These are phyloP conservation scores for Trichophyton equinum DNA, from an alignment of 2,329 filamentous ascomycete species.

Conservation along the genomic window DNA sequence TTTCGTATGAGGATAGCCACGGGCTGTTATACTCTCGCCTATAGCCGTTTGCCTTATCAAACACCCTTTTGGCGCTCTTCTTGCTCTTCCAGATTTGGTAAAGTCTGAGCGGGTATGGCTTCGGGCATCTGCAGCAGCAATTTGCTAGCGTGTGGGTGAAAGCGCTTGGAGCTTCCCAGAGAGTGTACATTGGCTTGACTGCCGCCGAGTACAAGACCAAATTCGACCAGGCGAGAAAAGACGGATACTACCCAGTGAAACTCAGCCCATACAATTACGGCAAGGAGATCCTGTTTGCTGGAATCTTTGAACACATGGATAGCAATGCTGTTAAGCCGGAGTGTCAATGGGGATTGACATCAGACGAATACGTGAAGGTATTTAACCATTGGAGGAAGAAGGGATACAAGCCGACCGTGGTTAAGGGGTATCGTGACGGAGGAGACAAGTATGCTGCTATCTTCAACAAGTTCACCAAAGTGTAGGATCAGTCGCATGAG, in stretches of 20 bases:
- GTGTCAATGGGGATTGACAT: constrained; percentile 8
- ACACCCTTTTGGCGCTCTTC: too few relatives aligned
- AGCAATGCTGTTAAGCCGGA: neutral
- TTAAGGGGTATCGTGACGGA: neutral
- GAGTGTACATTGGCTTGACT: constrained; percentile 4
- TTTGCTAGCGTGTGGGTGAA: constrained; percentile 10
- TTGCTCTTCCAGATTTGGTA: too few relatives aligned
- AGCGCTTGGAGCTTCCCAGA: neutral
- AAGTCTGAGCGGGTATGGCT: neutral
- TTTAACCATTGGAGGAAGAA: neutral
- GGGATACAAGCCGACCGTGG: neutral
- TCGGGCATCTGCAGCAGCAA: neutral
- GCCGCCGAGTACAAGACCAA: constrained; percentile 5
- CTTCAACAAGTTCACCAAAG: neutral
- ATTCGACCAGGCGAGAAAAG: constrained; percentile 5
- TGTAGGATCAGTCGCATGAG: neutral
- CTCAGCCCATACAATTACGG: constrained; percentile 9
- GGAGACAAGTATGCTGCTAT: neutral
- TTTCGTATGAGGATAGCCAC: too few relatives aligned
- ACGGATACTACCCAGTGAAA: constrained; percentile 10
- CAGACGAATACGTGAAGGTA: constrained; percentile 3
- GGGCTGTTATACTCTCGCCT: too few relatives aligned
- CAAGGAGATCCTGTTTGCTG: constrained; percentile 7
- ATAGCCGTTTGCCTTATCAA: too few relatives aligned
- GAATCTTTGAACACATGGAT: constrained; percentile 11